phyloP scores from a whole-genome alignment of 2,329 filamentous ascomycete species.

The Madurella fahalii region DNA sequence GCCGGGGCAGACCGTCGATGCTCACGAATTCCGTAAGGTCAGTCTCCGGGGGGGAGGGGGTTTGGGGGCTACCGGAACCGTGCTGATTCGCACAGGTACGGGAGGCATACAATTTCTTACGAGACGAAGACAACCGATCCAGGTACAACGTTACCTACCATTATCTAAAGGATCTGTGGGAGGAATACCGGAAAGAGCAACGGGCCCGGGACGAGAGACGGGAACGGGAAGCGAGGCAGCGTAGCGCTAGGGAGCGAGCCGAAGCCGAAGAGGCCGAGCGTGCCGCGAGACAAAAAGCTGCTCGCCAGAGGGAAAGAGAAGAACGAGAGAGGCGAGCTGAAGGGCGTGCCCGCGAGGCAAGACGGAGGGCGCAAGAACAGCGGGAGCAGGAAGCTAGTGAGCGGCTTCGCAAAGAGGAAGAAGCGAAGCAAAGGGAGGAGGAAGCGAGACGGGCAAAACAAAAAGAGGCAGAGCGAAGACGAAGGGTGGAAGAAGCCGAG shows the following conservation, averaged over 20 bases:
- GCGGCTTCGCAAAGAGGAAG: not conserved
- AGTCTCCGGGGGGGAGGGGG: too few relatives aligned
- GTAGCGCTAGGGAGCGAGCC: not conserved
- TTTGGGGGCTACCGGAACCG: not conserved
- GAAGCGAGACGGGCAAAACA: too few relatives aligned
- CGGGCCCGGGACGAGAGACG: not conserved
- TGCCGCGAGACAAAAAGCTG: not conserved
- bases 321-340: not conserved
- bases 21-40: slow-evolving; percentile 11
- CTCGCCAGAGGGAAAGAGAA: not conserved
- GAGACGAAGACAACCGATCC: not conserved
- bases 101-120: slow-evolving; percentile 6
- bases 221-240: not conserved
- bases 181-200: not conserved
- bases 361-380: not conserved
- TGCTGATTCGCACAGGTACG: not conserved
- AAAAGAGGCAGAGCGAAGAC: not conserved
- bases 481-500: not conserved
- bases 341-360: not conserved
- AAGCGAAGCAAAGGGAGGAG: not conserved
- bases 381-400: not conserved
- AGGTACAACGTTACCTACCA: slow-evolving; percentile 4
- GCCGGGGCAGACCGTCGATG: slow-evolving; percentile 2
- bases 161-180: not conserved
- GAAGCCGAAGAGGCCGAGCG: not conserved